Conservation (phyloP, 2,329 filamentous ascomycete genomes). For the Fusarium vanettenii region DNA sequence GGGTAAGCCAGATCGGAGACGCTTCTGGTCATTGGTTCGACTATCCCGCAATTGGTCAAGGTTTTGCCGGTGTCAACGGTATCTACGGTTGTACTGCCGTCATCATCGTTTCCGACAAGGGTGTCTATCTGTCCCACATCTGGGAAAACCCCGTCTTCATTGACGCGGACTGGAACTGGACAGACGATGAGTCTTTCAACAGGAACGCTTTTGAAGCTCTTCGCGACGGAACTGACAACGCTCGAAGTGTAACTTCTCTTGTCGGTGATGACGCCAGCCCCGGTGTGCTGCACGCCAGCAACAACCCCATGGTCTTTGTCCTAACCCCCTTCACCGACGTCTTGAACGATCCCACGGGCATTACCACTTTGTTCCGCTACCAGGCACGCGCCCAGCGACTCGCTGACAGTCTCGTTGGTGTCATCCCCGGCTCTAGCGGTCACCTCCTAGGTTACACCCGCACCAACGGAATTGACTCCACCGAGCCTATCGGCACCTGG, state of each 20-base stretch:
- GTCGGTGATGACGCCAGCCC: slow-evolving; percentile 12
- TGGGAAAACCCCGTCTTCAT: slow-evolving; percentile 38
- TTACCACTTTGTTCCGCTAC: slow-evolving; percentile 8
- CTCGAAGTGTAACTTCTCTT: slow-evolving; percentile 7
- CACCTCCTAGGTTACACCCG: slow-evolving; percentile 23
- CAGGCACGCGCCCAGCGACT: slow-evolving; percentile 14
- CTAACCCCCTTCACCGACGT: slow-evolving; percentile 21
- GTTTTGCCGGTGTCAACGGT: slow-evolving; percentile 32
- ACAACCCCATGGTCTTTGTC: slow-evolving; percentile 28
- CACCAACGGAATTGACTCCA: slow-evolving; percentile 1
- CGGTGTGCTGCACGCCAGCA: slow-evolving; percentile 14
- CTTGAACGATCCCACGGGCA: neutral
- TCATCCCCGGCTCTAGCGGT: slow-evolving; percentile 22
- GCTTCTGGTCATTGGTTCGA: slow-evolving; percentile 22
- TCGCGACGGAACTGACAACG: neutral
- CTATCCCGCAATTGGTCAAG: slow-evolving; percentile 2
- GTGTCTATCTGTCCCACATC: slow-evolving; percentile 37
- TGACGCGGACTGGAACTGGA: neutral
- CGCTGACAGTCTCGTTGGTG: neutral
- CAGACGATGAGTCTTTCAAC: slow-evolving; percentile 10
- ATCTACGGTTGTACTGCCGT: slow-evolving; percentile 38
- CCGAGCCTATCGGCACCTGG: neutral
- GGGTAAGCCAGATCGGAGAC: slow-evolving; percentile 27
- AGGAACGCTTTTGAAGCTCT: slow-evolving; percentile 11
- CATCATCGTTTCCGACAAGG: slow-evolving; percentile 27